These are phyloP conservation scores for Fusarium foetens DNA, from an alignment of 2,329 filamentous ascomycete species.

Conservation along the genomic window DNA sequence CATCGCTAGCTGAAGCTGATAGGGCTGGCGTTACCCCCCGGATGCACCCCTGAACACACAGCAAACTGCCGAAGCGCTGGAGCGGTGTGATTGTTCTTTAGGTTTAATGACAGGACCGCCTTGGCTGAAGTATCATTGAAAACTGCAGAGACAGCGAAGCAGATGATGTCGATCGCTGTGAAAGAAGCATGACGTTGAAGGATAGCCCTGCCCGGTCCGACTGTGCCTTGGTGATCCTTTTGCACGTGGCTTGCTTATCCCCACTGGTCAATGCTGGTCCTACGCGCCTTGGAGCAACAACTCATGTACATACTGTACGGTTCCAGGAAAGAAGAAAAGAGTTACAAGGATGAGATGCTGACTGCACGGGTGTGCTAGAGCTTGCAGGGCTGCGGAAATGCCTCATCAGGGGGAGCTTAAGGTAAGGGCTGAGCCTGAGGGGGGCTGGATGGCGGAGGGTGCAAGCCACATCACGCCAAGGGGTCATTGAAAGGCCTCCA, in stretches of 20 bases:
- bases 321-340: neutral
- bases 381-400: constrained; percentile 8
- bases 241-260: constrained; percentile 21
- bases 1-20: constrained; percentile 13
- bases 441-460: constrained; percentile 17
- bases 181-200: constrained; percentile 19
- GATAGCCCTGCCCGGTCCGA: constrained; percentile 18
- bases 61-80: constrained; percentile 15
- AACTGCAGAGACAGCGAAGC: constrained; percentile 29
- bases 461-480: constrained; percentile 8
- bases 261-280: constrained; percentile 2
- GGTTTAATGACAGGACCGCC: constrained; percentile 8
- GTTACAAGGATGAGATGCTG: neutral
- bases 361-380: constrained; percentile 3
- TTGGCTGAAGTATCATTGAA: neutral
- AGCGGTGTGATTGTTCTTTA: constrained; percentile 14
- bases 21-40: constrained; percentile 9
- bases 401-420: constrained; percentile 2
- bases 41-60: neutral
- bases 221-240: constrained; percentile 26
- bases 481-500: neutral
- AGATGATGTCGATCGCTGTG: neutral
- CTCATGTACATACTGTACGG: constrained; percentile 4
- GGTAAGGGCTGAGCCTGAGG: constrained; percentile 15
- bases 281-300: neutral